A percentile compares a stretch with the other conserved stretches of the same genome.
Evolutionary conservation across 2,329 filamentous ascomycete species (phyloP).

Genomic region (Thielaviopsis populi): DNA sequence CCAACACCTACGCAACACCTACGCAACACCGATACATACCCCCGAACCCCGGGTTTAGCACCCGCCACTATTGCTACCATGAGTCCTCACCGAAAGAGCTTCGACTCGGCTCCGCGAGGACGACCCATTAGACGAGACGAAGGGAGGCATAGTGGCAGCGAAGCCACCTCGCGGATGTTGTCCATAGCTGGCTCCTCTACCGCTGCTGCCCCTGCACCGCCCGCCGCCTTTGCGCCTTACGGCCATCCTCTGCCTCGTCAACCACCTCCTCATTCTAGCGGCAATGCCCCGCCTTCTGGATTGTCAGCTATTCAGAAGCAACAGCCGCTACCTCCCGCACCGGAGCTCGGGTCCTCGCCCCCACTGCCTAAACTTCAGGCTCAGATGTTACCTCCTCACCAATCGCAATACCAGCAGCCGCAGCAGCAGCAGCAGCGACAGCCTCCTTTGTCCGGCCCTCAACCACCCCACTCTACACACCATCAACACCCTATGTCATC

Average conservation of each 20-base stretch:
- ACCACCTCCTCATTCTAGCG: not conserved
- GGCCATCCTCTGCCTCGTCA: constrained; percentile 2
- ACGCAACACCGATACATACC: not conserved
- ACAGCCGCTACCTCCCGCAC: constrained; percentile 14
- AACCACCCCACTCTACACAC: not conserved
- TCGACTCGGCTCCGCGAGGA: constrained; percentile 8
- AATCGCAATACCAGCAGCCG: constrained; percentile 18
- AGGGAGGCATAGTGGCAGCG: not conserved
- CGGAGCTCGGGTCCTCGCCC: constrained; percentile 14
- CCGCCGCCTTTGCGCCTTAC: constrained; percentile 5
- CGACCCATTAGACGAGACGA: not conserved
- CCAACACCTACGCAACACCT: not conserved
- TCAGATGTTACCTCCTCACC: constrained; percentile 9
- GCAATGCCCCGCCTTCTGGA: constrained; percentile 1
- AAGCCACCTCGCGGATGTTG: not conserved
- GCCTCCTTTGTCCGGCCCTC: not conserved
- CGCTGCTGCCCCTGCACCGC: not conserved
- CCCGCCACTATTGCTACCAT: not conserved
- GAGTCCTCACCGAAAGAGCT: constrained; percentile 9
- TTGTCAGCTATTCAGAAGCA: constrained; percentile 10
- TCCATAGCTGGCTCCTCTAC: not conserved
- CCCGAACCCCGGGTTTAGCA: not conserved
- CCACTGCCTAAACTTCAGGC: constrained; percentile 6
- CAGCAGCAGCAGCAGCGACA: constrained; percentile 8
- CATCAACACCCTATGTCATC: constrained; percentile 16